phyloP scores from a whole-genome alignment of 805 yeast species.

The Ogataea salicorniae region DNA sequence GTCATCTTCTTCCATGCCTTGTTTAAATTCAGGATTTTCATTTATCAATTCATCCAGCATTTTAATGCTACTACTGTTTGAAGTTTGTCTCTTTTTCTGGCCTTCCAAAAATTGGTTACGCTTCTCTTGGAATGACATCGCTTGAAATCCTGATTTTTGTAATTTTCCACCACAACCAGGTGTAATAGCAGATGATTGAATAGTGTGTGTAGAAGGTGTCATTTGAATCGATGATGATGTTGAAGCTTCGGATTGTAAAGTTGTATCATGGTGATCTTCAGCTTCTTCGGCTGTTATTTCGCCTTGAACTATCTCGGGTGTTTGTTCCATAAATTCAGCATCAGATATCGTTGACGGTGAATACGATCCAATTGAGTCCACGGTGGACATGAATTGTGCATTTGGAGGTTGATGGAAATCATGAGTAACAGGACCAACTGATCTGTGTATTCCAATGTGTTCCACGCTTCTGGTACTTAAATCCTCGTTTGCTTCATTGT shows the following conservation, averaged over 20 bases:
- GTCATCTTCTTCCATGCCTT: constrained; percentile 9
- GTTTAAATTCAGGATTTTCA: constrained; percentile 9
- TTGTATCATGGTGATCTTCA: constrained; percentile 15
- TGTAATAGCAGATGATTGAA: not conserved
- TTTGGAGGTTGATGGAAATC: constrained; percentile 9
- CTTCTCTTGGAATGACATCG: constrained; percentile 18
- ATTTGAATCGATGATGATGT: constrained; percentile 6
- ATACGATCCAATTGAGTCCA: constrained; percentile 25
- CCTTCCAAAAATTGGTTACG: constrained; percentile 17
- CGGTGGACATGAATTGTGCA: constrained; percentile 14
- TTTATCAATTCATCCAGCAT: constrained; percentile 28
- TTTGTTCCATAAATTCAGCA: constrained; percentile 7
- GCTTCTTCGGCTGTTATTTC: constrained; percentile 28
- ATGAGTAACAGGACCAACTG: not conserved
- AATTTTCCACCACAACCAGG: not conserved
- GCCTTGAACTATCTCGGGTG: constrained; percentile 18
- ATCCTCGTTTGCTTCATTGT: not conserved
- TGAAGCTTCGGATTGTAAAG: not conserved
- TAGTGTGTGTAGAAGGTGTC: not conserved
- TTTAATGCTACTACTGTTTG: constrained; percentile 26
- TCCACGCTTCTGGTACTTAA: not conserved
- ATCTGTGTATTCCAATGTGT: constrained; percentile 1
- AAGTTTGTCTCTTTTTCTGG: constrained; percentile 6
- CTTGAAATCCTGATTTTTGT: constrained; percentile 3
- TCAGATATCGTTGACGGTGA: constrained; percentile 22